Percentiles rank a stretch among this genome's conserved stretches.
Evolutionary conservation across 148 eudicot genomes (phyloP).

Genomic region (Fagopyrum esculentum): DNA sequence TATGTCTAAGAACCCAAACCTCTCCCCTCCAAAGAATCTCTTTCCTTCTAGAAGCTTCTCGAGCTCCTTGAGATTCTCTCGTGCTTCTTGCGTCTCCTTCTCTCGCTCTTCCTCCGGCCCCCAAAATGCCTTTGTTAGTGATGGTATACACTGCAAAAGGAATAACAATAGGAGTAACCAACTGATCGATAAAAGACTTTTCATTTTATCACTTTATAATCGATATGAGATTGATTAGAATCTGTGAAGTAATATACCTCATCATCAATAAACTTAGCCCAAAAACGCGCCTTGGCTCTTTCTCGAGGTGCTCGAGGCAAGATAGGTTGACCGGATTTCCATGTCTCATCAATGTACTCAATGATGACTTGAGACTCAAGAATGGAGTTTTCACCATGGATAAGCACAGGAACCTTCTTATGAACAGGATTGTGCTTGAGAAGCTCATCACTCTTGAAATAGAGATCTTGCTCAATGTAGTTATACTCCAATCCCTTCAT

Average conservation of each 20-base stretch:
- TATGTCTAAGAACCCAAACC: conserved; percentile 24
- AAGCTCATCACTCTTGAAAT: conserved; percentile 23
- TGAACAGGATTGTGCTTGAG: conserved; percentile 31
- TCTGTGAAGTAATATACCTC: conserved; percentile 1
- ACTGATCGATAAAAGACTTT: no score
- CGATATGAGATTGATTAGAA: no score
- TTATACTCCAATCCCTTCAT: conserved; percentile 25
- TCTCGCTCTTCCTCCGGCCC: conserved; percentile 8
- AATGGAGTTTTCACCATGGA: conserved; percentile 23
- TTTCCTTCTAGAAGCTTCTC: conserved; percentile 25
- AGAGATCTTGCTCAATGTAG: conserved; percentile 29
- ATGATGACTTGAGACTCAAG: conserved; percentile 27
- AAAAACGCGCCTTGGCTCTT: conserved; percentile 23
- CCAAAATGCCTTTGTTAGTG: conserved; percentile 10
- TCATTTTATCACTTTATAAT: no score
- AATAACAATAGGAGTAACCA: no score
- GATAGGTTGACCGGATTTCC: conserved; percentile 17
- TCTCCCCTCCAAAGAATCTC: conserved; percentile 20
- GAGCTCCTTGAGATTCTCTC: neutral
- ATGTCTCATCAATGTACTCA: conserved; percentile 31
- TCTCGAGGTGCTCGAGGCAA: conserved; percentile 23
- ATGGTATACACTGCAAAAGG: neutral
- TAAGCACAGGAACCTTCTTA: conserved; percentile 32
- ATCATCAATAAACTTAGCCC: conserved; percentile 17
- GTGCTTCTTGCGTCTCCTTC: conserved; percentile 11